Evolutionary conservation across 1,284 basidiomycete genomes (phyloP).

Genomic region (Phellinidium pouzarii): DNA sequence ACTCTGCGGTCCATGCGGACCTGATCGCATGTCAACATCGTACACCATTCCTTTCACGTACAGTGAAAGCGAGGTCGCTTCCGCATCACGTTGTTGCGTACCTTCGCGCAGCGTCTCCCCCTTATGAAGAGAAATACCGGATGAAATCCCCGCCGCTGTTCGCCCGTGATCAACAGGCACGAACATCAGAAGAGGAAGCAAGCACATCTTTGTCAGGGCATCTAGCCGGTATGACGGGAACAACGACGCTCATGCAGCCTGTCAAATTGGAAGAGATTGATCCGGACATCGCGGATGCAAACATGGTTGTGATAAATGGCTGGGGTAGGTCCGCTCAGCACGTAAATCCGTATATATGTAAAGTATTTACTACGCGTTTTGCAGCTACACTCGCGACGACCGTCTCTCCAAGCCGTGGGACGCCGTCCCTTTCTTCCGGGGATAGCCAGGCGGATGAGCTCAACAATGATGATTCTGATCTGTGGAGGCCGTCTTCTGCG

Average conservation of each 20-base stretch:
- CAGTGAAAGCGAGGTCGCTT: not conserved
- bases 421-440: constrained; percentile 29
- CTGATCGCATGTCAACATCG: constrained; percentile 22
- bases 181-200: constrained; percentile 17
- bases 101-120: constrained; percentile 25
- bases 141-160: constrained; percentile 38
- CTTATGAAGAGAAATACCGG: not conserved
- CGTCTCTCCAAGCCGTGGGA: constrained; percentile 26
- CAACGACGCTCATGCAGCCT: not conserved
- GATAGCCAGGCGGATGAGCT: constrained; percentile 38
- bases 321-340: constrained; percentile 41
- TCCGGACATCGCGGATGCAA: constrained; percentile 35
- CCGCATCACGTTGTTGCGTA: constrained; percentile 24
- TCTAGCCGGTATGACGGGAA: not conserved
- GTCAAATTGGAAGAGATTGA: constrained; percentile 31
- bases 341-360: constrained; percentile 3
- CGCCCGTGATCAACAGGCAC: constrained; percentile 29
- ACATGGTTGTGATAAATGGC: constrained; percentile 50
- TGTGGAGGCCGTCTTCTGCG: constrained; percentile 38
- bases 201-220: not conserved
- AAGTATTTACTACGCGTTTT: not conserved
- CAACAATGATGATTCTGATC: constrained; percentile 17
- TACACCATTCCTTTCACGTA: constrained; percentile 16
- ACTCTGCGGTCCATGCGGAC: constrained; percentile 23
- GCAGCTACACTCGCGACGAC: constrained; percentile 14